Evolutionary conservation across 371 early-diverging fungal genomes (phyloP).

Genomic region (Neoconidiobolus thromboides): DNA sequence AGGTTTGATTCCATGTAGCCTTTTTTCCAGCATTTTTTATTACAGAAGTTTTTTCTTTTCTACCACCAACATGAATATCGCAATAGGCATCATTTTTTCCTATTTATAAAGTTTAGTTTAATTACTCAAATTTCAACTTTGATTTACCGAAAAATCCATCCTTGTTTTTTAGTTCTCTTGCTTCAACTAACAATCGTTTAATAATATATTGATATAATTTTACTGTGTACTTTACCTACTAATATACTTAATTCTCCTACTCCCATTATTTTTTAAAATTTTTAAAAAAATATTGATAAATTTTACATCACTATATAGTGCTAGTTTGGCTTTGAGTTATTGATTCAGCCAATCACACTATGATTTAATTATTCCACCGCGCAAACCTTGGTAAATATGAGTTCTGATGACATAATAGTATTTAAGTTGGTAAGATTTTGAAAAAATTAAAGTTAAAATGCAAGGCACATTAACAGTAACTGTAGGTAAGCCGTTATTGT

Average conservation of each 20-base stretch:
- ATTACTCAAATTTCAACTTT: not conserved
- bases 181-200: constrained; percentile 1
- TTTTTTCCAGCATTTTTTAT: constrained; percentile 1
- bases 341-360: too few species aligned
- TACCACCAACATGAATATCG: not conserved
- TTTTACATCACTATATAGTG: too few species aligned
- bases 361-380: too few species aligned
- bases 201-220: too few species aligned
- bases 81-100: constrained; percentile 3
- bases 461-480: not conserved
- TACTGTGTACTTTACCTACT: too few species aligned
- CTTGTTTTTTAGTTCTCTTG: constrained; percentile 1
- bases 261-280: too few species aligned
- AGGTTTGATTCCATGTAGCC: not conserved
- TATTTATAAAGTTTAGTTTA: not conserved
- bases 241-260: too few species aligned
- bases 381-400: too few species aligned
- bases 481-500: not conserved
- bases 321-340: too few species aligned
- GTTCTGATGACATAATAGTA: too few species aligned
- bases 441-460: not conserved
- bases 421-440: too few species aligned
- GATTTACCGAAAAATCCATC: constrained; percentile 4
- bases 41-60: not conserved
- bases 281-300: too few species aligned